Base-by-base conservation (phyloP, 257 asterid species). In the Lycium barbarum region DNA sequence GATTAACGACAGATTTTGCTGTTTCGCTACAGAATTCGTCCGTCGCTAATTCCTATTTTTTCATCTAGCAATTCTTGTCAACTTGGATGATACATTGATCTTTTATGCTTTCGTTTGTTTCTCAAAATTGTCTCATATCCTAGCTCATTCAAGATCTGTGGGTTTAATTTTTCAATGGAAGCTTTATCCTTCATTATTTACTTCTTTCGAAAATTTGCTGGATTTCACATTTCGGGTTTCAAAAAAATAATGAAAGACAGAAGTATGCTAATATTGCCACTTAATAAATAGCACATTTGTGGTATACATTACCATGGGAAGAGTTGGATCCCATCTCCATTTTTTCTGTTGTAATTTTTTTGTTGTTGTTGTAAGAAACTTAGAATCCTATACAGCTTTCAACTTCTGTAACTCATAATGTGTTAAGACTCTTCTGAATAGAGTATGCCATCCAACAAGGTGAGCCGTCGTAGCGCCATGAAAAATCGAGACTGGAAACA, bases 401-500 rank as follows among this genome's bases (percentile, higher is more conserved):
- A 87, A 82, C 93, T 92, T 88, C 54, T 84, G 93, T 2, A 84
- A 72, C 79, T 91, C 91, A 83, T 89, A 87, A 20, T 47, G 85
- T 71, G 86, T 80, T 53, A n/a, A n/a, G 49, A 17, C 70, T 93
- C 97, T 66, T 91, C 92, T 1, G 97, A 92, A 82, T 92, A 88
- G 17, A 96, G 96, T 18, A 94, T 67, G 53, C 98, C 94, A 45
- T 87, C 86, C 12, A 88, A 88, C 83, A 84, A 88, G 71, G 93
- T 92, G 86, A 96, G 95, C 36, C 99, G 93, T 84, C 94, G 80
- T 35, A 93, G 86, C 53, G 98, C 98, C 85, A 95, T 71, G 13
- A 88, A 89, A 89, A 94, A 93, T 85, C 98, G 97, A 35, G 95
- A 81, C 99, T 96, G 97, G 83, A n/a, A 68, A 11, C 72, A 65